Conservation (phyloP, 129 eudicot species). For the Ambrosia trifida region DNA sequence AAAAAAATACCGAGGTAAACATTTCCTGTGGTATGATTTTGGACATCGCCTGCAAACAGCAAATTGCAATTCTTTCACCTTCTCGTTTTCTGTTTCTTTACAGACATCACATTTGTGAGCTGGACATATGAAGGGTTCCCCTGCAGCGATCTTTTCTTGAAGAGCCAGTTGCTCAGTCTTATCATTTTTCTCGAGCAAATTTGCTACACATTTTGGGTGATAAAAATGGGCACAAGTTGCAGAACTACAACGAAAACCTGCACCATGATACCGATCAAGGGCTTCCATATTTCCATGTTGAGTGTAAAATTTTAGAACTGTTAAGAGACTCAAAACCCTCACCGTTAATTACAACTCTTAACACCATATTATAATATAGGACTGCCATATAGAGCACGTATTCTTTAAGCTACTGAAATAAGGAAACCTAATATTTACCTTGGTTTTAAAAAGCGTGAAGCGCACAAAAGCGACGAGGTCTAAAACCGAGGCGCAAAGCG, state of each 20-base stretch:
- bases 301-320: too few relatives aligned
- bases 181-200: conserved; percentile 45
- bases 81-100: conserved; percentile 57
- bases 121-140: conserved; percentile 80
- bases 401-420: not conserved
- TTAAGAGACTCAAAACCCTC: too few relatives aligned
- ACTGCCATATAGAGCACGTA: too few relatives aligned
- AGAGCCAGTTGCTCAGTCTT: conserved; percentile 41
- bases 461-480: too few relatives aligned
- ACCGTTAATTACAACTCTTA: too few relatives aligned
- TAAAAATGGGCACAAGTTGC: conserved; percentile 89
- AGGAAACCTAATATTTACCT: not conserved
- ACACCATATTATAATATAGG: too few relatives aligned
- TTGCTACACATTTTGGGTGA: conserved; percentile 87
- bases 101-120: conserved; percentile 68
- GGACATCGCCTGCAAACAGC: conserved; percentile 95
- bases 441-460: too few relatives aligned
- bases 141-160: conserved; percentile 53
- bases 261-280: conserved; percentile 1
- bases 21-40: conserved; percentile 74
- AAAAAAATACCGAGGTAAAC: conserved; percentile 63
- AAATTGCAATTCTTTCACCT: conserved; percentile 55
- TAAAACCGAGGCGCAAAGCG: too few relatives aligned
- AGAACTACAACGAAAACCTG: conserved; percentile 84
- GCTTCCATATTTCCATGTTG: too few relatives aligned